Evolutionary conservation across 805 yeast genomes (phyloP).

Genomic region (Ogataea parapolymorpha): DNA sequence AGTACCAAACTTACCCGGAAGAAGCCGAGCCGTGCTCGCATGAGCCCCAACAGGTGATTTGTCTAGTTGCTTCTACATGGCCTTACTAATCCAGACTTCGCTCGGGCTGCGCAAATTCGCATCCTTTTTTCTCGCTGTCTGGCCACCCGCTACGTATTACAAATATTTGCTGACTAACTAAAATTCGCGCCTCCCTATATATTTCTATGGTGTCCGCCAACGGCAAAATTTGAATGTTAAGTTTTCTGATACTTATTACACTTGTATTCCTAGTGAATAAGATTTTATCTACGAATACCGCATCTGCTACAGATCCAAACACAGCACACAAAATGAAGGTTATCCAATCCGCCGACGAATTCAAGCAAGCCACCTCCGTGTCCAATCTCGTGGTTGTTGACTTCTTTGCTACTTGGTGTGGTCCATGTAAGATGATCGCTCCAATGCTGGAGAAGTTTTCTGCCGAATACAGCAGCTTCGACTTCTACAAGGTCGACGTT

Average conservation of each 20-base stretch:
- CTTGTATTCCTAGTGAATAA: slow-evolving; percentile 27
- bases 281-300: slow-evolving; percentile 18
- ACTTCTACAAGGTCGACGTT: slow-evolving; percentile 88
- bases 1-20: slow-evolving; percentile 5
- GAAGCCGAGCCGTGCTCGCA: no score
- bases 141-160: slow-evolving; percentile 2
- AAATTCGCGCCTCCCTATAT: slow-evolving; percentile 7
- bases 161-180: slow-evolving; percentile 7
- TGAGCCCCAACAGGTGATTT: not conserved
- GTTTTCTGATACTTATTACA: slow-evolving; percentile 26
- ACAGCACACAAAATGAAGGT: slow-evolving; percentile 42
- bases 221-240: slow-evolving; percentile 21
- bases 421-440: slow-evolving; percentile 97
- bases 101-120: not conserved
- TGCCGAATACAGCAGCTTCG: slow-evolving; percentile 58
- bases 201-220: not conserved
- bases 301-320: slow-evolving; percentile 4
- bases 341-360: slow-evolving; percentile 49
- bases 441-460: slow-evolving; percentile 87
- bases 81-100: not conserved
- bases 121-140: not conserved
- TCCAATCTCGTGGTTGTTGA: slow-evolving; percentile 82
- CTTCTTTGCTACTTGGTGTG: slow-evolving; percentile 98
- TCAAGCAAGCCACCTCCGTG: slow-evolving; percentile 59
- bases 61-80: not conserved